A percentile compares a stretch with the other conserved stretches of the same genome.
Conservation (phyloP, 495 filamentous ascomycete species). For the Letharia lupina region DNA sequence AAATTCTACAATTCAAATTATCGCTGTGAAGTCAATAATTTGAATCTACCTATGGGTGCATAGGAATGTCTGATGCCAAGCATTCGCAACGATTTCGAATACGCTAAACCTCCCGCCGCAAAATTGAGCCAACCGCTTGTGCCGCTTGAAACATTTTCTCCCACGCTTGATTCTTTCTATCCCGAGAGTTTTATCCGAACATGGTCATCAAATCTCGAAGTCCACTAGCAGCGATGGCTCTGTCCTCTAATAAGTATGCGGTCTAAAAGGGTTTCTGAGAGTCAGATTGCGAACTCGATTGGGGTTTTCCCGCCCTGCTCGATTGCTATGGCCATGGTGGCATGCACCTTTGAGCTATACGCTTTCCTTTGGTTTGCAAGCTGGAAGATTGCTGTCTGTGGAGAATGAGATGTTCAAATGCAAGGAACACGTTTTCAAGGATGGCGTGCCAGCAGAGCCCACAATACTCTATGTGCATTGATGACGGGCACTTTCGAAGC, state of each 20-base stretch:
- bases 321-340: neutral
- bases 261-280: neutral
- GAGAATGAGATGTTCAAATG: neutral
- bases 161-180: no score
- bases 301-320: neutral
- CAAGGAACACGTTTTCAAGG: neutral
- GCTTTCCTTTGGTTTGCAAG: neutral
- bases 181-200: neutral
- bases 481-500: slow-evolving; percentile 64
- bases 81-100: no score
- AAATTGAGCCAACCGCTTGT: neutral
- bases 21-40: no score
- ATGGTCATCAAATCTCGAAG: neutral
- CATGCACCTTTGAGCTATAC: neutral
- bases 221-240: neutral
- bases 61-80: no score
- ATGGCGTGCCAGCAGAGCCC: neutral
- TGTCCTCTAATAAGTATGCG: neutral
- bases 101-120: neutral
- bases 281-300: neutral
- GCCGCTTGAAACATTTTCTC: neutral
- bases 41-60: no score
- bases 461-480: neutral
- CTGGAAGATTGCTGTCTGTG: neutral
- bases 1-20: no score